Conservation (phyloP, 1,139 yeast genomes). For the Taphrina betulina region DNA sequence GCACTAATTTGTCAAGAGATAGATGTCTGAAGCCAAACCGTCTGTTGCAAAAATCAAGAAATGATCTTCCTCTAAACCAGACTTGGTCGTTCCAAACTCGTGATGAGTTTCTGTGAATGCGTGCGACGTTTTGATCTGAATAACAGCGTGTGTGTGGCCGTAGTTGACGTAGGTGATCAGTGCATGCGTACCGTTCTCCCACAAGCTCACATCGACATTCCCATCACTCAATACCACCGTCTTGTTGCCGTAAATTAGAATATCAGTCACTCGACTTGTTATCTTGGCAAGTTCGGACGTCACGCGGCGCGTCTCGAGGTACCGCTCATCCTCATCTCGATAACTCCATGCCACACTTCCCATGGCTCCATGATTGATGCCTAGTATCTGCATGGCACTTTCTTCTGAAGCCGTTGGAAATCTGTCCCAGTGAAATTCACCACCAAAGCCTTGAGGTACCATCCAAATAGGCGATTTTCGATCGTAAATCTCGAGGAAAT, state of each 20-base stretch:
- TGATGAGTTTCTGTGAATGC: too few species aligned
- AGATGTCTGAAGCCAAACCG: too few species aligned
- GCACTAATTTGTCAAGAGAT: too few species aligned
- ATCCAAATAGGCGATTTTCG: not conserved
- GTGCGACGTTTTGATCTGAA: too few species aligned
- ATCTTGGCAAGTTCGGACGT: not conserved
- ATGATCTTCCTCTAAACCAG: too few species aligned
- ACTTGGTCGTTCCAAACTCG: too few species aligned
- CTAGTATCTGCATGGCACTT: not conserved
- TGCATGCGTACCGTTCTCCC: not conserved
- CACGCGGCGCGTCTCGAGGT: not conserved
- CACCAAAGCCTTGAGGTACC: not conserved
- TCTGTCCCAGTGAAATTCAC: not conserved
- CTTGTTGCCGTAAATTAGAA: not conserved
- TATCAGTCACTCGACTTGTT: not conserved
- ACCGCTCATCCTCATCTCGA: too few species aligned
- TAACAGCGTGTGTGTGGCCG: too few species aligned
- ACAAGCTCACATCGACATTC: not conserved
- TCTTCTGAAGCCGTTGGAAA: not conserved
- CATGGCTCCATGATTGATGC: not conserved
- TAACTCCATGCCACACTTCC: constrained; percentile 1
- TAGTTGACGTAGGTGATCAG: not conserved
- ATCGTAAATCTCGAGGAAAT: not conserved
- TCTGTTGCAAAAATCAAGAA: too few species aligned
- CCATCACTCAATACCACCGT: not conserved